Evolutionary conservation across 768 basidiomycete species (phyloP).

Genomic region (Heimioporus sp.): DNA sequence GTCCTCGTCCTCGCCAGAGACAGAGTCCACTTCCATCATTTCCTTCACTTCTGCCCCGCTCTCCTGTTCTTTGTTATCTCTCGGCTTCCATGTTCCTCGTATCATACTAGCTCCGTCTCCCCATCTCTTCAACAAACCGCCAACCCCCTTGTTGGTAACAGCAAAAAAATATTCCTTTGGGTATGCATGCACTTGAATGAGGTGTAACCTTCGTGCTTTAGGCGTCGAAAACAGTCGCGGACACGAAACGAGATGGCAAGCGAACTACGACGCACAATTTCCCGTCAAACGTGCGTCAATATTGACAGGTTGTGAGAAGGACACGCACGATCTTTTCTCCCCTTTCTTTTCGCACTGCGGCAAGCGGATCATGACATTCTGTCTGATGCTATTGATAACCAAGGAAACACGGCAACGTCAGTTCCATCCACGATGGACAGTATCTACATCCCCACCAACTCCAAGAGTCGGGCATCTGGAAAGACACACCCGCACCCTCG

Average conservation of each 20-base stretch:
- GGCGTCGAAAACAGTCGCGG: conserved; percentile 64
- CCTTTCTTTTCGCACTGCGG: conserved; percentile 69
- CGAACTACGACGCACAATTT: conserved; percentile 52
- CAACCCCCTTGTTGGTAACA: conserved; percentile 88
- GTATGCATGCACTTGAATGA: conserved; percentile 78
- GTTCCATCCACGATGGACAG: neutral
- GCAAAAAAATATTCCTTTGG: conserved; percentile 91
- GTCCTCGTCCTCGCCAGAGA: conserved; percentile 14
- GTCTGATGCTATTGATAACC: conserved; percentile 60
- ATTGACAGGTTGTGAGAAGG: conserved; percentile 12
- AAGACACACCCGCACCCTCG: conserved; percentile 76
- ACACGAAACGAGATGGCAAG: conserved; percentile 69
- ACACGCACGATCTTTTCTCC: conserved; percentile 78
- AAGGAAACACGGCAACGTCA: neutral
- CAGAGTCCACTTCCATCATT: conserved; percentile 25
- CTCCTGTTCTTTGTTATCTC: conserved; percentile 29
- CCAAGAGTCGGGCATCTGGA: conserved; percentile 75
- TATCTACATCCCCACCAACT: conserved; percentile 56
- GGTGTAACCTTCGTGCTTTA: conserved; percentile 73
- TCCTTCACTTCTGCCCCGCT: conserved; percentile 6
- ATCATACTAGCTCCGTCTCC: conserved; percentile 83
- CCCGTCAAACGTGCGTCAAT: neutral
- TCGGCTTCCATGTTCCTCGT: conserved; percentile 65
- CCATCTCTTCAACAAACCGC: conserved; percentile 75
- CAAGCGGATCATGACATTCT: conserved; percentile 86